Evolutionary conservation across 148 eudicot genomes (phyloP).

Genomic region (Rheum nobile): DNA sequence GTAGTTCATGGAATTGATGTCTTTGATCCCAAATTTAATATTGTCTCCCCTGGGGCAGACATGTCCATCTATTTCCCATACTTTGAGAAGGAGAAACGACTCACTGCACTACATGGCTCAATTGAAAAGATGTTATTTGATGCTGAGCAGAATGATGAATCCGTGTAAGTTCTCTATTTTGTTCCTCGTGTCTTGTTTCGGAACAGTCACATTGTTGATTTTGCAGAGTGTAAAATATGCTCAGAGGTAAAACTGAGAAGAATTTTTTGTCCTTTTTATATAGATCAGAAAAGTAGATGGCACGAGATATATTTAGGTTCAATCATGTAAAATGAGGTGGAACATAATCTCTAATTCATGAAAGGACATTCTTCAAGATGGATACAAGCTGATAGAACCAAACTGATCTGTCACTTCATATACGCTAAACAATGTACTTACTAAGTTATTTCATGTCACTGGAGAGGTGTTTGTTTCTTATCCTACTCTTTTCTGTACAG

Average conservation of each 20-base stretch:
- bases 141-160: constrained; percentile 69
- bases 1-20: constrained; percentile 97
- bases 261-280: neutral
- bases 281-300: neutral
- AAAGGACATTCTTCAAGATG: neutral
- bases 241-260: neutral
- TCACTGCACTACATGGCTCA: constrained; percentile 54
- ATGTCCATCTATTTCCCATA: constrained; percentile 75
- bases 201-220: neutral
- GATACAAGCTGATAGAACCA: neutral
- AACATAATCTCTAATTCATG: neutral
- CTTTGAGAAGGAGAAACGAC: constrained; percentile 56
- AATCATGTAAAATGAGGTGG: neutral
- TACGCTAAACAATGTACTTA: neutral
- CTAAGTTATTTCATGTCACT: neutral
- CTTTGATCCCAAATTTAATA: constrained; percentile 96
- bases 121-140: constrained; percentile 70
- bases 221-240: neutral
- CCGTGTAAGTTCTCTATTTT: constrained; percentile 43
- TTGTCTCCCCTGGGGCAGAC: constrained; percentile 96
- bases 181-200: neutral
- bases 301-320: neutral
- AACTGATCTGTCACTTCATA: neutral
- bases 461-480: constrained; percentile 1
- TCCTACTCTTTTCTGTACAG: constrained; percentile 26